A percentile compares a stretch with the other conserved stretches of the same genome.
Evolutionary conservation across 306 rosid species (phyloP).

Genomic region (Senna tora): DNA sequence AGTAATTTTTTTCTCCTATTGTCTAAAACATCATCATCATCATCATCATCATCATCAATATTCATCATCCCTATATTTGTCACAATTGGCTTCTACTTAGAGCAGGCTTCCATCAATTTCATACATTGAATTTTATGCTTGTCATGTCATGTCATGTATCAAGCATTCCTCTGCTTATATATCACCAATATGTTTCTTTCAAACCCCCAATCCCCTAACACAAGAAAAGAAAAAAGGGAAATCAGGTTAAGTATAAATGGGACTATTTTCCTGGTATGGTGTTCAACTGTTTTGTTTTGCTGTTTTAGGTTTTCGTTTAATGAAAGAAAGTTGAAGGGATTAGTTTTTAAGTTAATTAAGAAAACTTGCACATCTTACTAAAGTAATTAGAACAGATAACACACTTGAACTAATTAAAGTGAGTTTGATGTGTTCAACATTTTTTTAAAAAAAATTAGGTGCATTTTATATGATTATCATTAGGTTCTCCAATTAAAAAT

Average conservation of each 20-base stretch:
- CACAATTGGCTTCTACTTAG: slow-evolving; percentile 42
- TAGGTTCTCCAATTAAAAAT: too few relatives aligned
- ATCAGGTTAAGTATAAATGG: background rate
- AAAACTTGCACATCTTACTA: too few relatives aligned
- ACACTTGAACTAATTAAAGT: too few relatives aligned
- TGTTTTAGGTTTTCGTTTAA: too few relatives aligned
- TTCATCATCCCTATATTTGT: slow-evolving; percentile 32
- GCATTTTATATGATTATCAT: too few relatives aligned
- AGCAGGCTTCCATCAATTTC: slow-evolving; percentile 55
- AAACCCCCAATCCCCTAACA: background rate
- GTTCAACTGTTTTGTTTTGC: too few relatives aligned
- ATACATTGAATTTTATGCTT: slow-evolving; percentile 44
- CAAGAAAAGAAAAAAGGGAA: background rate
- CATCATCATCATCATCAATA: slow-evolving; percentile 24
- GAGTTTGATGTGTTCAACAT: too few relatives aligned
- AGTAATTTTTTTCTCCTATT: slow-evolving; percentile 18
- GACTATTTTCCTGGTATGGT: background rate
- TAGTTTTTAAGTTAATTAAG: too few relatives aligned
- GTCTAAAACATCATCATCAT: slow-evolving; percentile 35
- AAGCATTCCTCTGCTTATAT: slow-evolving; percentile 13
- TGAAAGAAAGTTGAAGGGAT: too few relatives aligned
- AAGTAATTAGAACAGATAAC: too few relatives aligned
- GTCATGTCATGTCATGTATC: slow-evolving; percentile 36
- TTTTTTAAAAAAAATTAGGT: too few relatives aligned
- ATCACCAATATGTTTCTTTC: slow-evolving; percentile 23